Base-by-base conservation (phyloP, 2,329 filamentous ascomycete species). In the Pseudogymnoascus sp. region DNA sequence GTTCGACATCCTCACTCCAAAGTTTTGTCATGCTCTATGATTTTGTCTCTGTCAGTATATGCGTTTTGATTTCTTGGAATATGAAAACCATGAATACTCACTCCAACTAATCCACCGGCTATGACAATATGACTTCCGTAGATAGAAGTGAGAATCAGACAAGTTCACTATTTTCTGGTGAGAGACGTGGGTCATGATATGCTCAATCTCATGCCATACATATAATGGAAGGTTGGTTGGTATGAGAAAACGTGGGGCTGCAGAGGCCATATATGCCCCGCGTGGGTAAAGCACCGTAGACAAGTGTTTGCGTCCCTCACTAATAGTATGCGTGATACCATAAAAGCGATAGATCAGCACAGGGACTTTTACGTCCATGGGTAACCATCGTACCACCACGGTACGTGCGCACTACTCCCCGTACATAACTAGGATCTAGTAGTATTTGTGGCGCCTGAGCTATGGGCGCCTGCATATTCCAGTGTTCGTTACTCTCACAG, bases 1-100 rank as follows among this genome's bases (percentile, higher is more conserved):
- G 68, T n/a, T 72, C 70, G 21, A 70, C 67, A 10, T 66, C 65
- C 37, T 63, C 24, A 59, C 61, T 59, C 47, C 40, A 60, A 31
- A 19, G 29, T 24, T 26, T 56, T 62, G 29, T 31, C 42, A 64
- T 61, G 31, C 8, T 63, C 56, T 61, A 19, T 10, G 14, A 38
- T 16, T 53, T 38, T 13, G 11, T 59, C 21, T 19, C n/a, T 19
- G n/a, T 63, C 16, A 61, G 61, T n/a, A 61, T 26, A n/a, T 26
- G 14, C n/a, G 5, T 16, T 26, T 26, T n/a, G 13, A 44, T 62
- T 33, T 44, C 37, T 29, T 21, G 2, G 29, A 19, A 31, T 47
- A 44, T 40, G 19, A 47, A 33, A 44, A 21, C 10, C 6, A 14
- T 33, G n/a, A 6, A 29, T 53, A 50, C 37, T 29, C 14, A 56